Conservation (phyloP, 1,139 yeast genomes). For the Suhomyces guaymorum region DNA sequence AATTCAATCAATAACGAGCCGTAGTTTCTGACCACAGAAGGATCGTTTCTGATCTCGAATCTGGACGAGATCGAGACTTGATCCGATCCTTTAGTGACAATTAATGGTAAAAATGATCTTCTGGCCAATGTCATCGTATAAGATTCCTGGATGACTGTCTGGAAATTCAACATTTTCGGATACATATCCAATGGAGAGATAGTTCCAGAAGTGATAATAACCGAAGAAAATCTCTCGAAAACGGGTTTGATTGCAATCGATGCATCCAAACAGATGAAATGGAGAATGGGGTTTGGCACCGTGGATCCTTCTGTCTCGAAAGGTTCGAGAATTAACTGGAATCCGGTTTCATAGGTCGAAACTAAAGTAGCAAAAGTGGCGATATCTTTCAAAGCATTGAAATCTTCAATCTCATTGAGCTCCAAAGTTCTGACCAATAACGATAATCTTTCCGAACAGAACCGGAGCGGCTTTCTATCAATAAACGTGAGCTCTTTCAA, state of each 20-base stretch:
- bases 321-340: slow-evolving; percentile 88
- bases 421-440: slow-evolving; percentile 87
- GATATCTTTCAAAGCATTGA: slow-evolving; percentile 87
- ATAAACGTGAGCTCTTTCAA: slow-evolving; percentile 90
- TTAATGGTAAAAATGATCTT: slow-evolving; percentile 89
- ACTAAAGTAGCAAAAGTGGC: slow-evolving; percentile 96
- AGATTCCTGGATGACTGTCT: slow-evolving; percentile 91
- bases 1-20: slow-evolving; percentile 91
- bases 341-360: slow-evolving; percentile 92
- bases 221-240: slow-evolving; percentile 90
- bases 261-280: slow-evolving; percentile 94
- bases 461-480: slow-evolving; percentile 85
- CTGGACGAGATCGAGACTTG: slow-evolving; percentile 96
- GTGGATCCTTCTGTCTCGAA: slow-evolving; percentile 96
- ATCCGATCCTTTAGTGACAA: slow-evolving; percentile 95
- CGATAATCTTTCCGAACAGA: slow-evolving; percentile 89
- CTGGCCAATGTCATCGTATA: slow-evolving; percentile 95
- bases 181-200: slow-evolving; percentile 98
- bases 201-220: slow-evolving; percentile 95
- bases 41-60: slow-evolving; percentile 95
- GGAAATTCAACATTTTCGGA: slow-evolving; percentile 94
- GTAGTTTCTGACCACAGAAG: slow-evolving; percentile 94
- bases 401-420: slow-evolving; percentile 85
- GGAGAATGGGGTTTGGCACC: slow-evolving; percentile 95
- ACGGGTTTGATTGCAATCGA: slow-evolving; percentile 97